Evolutionary conservation across 2,329 filamentous ascomycete species (phyloP), one percentile per base, ranked within the genome.

Genomic region (Colletotrichum plurivorum): DNA sequence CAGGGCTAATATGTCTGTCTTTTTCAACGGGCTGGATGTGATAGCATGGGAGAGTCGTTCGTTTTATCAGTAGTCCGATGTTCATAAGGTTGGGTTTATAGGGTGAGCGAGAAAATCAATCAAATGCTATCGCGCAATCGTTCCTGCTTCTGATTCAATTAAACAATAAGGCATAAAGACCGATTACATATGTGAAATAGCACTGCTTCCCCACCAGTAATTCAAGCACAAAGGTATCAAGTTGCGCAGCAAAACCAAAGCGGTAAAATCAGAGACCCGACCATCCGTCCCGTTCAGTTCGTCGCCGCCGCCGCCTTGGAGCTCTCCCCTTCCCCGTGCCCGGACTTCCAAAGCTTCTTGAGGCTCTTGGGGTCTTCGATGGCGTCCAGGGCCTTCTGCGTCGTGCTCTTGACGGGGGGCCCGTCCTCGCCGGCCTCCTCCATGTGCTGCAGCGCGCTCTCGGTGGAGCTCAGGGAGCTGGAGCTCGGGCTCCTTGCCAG

Each of bases 401-500:
- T 84, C 77, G 86, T 88, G 69, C 84, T 88, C 80, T 82, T 85
- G 78, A 73, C 55, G 73, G 53, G 60, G 46, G 5, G 74, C 0
- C 79, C 78, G 1, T 75, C 73, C 61, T 84, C 81, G 71, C 79
- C 81, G 3, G 77, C 77, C 4, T 72, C 73, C 46, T 84, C 84
- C 53, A 86, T 78, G 18, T 81, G 78, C 7, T 84, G 80, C n/a
- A 89, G 77, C 49, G 85, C 81, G 72, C 84, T 87, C 78, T 88
- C 83, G 39, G 82, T 83, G 3, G 86, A 88, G 25, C 80, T 83
- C 20, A 72, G 39, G 6, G 71, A 72, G 73, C 79, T 82, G 36
- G 75, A 72, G 75, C 82, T 87, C 12, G 83, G 80, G 73, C 85
- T 90, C 49, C 84, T 82, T 76, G 89, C 89, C 76, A 88, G 82